phyloP scores from a whole-genome alignment of 2,329 filamentous ascomycete genomes.

The Dothiorella sarmentorum region DNA sequence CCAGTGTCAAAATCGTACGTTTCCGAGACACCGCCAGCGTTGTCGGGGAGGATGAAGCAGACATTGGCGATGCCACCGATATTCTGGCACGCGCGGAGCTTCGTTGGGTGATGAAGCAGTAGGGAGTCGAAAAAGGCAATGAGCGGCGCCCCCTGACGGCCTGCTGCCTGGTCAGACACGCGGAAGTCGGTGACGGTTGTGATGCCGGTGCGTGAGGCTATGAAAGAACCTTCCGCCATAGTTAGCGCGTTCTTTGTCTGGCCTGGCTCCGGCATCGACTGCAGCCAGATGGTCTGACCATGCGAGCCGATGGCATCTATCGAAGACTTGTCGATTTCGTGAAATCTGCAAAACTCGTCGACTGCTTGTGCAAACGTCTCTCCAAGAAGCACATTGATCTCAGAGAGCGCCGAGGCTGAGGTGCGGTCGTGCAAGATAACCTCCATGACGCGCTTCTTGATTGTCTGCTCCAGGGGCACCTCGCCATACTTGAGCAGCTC shows the following conservation, averaged over 20 bases:
- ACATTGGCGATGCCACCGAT: conserved; percentile 61
- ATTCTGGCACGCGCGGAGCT: conserved; percentile 58
- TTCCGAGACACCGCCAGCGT: conserved; percentile 34
- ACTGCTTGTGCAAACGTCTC: conserved; percentile 55
- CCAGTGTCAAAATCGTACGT: conserved; percentile 55
- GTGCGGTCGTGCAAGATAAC: conserved; percentile 56
- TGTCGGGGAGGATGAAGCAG: conserved; percentile 56
- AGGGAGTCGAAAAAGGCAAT: conserved; percentile 58
- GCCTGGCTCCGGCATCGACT: conserved; percentile 50
- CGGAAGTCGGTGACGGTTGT: conserved; percentile 59
- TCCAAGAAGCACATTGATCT: conserved; percentile 57
- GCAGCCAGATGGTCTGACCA: conserved; percentile 58
- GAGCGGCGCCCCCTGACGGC: conserved; percentile 54
- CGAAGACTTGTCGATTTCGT: conserved; percentile 42
- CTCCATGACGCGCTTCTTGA: conserved; percentile 57
- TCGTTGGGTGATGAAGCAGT: conserved; percentile 54
- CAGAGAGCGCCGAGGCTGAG: conserved; percentile 52
- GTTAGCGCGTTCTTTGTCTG: conserved; percentile 50
- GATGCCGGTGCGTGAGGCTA: conserved; percentile 55
- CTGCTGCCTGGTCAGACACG: conserved; percentile 55
- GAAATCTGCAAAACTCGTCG: conserved; percentile 46
- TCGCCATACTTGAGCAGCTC: conserved; percentile 57
- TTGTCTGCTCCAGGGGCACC: conserved; percentile 50
- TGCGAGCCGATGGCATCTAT: conserved; percentile 58
- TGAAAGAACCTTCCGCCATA: conserved; percentile 56